These are phyloP conservation scores for Fraxinus dipetala DNA, from an alignment of 305 asterid species.

Conservation along the genomic window DNA sequence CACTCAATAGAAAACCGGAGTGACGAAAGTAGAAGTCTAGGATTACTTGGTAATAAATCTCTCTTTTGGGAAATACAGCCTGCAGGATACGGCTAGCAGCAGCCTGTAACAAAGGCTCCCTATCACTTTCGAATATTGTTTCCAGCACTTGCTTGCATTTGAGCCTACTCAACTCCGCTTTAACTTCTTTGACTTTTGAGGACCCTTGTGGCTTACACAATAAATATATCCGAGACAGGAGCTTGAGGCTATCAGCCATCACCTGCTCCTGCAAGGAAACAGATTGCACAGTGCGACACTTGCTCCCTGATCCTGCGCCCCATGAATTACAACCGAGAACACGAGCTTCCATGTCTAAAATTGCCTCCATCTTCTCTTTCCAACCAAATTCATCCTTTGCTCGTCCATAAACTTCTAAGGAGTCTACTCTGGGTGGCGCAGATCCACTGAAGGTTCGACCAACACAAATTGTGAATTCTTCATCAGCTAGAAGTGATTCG, in stretches of 20 bases:
- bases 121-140: constrained; percentile 81
- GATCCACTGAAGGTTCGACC: constrained; percentile 89
- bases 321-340: constrained; percentile 69
- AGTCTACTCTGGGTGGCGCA: constrained; percentile 85
- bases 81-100: constrained; percentile 89
- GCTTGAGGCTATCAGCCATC: constrained; percentile 92
- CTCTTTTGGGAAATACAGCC: constrained; percentile 81
- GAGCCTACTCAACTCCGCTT: constrained; percentile 54
- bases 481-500: constrained; percentile 97
- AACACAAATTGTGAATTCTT: constrained; percentile 72
- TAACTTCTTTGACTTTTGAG: constrained; percentile 61
- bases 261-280: constrained; percentile 89
- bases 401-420: constrained; percentile 94
- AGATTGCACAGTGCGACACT: constrained; percentile 60
- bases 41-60: constrained; percentile 84
- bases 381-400: constrained; percentile 99
- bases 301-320: constrained; percentile 68
- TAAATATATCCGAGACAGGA: constrained; percentile 67
- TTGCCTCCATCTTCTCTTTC: constrained; percentile 98
- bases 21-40: constrained; percentile 13
- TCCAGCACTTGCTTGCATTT: constrained; percentile 81
- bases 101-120: constrained; percentile 83
- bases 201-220: constrained; percentile 58
- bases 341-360: constrained; percentile 93
- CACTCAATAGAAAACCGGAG: constrained; percentile 4